These are phyloP conservation scores for Excoecaria cochinchinensis DNA, from an alignment of 345 rosid species.

Conservation along the genomic window DNA sequence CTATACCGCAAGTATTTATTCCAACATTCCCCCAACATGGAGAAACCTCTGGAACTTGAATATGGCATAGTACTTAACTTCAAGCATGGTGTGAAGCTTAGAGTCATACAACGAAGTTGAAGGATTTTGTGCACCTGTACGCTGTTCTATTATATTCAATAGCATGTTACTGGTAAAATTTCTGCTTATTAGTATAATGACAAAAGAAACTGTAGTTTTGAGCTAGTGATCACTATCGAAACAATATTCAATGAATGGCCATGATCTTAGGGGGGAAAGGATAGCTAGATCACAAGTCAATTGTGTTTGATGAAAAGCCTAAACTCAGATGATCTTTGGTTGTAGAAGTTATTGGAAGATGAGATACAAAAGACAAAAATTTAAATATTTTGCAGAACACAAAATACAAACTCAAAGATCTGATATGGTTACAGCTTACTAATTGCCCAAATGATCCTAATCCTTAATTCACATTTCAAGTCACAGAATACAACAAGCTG, in stretches of 20 bases:
- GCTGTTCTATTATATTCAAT: not conserved
- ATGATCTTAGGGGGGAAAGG: not conserved
- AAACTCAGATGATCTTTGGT: not conserved
- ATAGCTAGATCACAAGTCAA: too few relatives aligned
- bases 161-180: not conserved
- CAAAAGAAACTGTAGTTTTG: not conserved
- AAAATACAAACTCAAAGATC: constrained; percentile 1
- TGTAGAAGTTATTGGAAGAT: not conserved
- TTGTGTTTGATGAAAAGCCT: too few relatives aligned
- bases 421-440: constrained; percentile 10
- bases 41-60: constrained; percentile 71
- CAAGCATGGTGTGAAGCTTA: constrained; percentile 81
- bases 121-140: not conserved
- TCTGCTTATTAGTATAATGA: not conserved
- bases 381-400: constrained; percentile 16
- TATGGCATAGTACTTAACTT: constrained; percentile 81
- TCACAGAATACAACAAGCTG: constrained; percentile 55
- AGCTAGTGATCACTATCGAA: not conserved
- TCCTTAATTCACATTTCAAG: constrained; percentile 10
- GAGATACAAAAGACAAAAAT: not conserved
- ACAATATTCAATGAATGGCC: not conserved
- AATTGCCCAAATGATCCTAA: constrained; percentile 7
- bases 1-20: constrained; percentile 61
- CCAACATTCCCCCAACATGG: constrained; percentile 78
- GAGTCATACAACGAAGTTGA: constrained; percentile 49